These are phyloP conservation scores for Trichomonascaceae sp. DNA, from an alignment of 1,139 yeast species.

Conservation along the genomic window DNA sequence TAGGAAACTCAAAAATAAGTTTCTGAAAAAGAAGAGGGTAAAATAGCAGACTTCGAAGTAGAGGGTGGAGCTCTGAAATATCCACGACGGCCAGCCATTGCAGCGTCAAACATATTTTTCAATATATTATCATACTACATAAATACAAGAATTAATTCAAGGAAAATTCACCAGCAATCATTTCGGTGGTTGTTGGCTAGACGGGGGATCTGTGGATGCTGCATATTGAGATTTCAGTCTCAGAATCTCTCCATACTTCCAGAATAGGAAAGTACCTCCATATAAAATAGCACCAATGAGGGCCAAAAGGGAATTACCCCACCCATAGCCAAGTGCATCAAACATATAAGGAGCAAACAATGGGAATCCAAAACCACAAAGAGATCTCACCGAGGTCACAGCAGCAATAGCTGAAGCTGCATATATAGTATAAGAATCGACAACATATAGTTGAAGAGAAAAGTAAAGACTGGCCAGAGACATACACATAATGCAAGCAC, in stretches of 20 bases:
- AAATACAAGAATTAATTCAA: neutral
- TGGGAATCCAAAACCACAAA: constrained; percentile 49
- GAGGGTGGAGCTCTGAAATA: neutral
- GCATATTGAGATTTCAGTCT: constrained; percentile 26
- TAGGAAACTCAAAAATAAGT: neutral
- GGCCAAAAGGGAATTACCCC: constrained; percentile 56
- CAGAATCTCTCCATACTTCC: constrained; percentile 44
- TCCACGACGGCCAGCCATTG: too few species aligned
- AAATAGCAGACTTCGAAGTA: neutral
- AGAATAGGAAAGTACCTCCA: constrained; percentile 49
- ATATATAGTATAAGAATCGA: constrained; percentile 57
- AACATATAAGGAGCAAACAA: constrained; percentile 30
- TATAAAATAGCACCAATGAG: constrained; percentile 42
- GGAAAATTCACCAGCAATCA: neutral
- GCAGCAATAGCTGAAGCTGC: constrained; percentile 56
- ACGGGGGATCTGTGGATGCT: neutral
- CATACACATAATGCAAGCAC: constrained; percentile 47
- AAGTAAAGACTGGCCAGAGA: constrained; percentile 52
- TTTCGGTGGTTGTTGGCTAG: neutral
- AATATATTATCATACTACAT: neutral
- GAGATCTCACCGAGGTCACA: constrained; percentile 52
- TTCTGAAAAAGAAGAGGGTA: neutral
- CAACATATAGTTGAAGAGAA: constrained; percentile 51
- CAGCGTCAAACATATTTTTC: neutral
- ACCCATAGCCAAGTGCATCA: constrained; percentile 44